Percentiles rank a stretch among this genome's conserved stretches.
Evolutionary conservation across 73 alveolate genomes (phyloP).

Genomic region (Diophrys sp.): DNA sequence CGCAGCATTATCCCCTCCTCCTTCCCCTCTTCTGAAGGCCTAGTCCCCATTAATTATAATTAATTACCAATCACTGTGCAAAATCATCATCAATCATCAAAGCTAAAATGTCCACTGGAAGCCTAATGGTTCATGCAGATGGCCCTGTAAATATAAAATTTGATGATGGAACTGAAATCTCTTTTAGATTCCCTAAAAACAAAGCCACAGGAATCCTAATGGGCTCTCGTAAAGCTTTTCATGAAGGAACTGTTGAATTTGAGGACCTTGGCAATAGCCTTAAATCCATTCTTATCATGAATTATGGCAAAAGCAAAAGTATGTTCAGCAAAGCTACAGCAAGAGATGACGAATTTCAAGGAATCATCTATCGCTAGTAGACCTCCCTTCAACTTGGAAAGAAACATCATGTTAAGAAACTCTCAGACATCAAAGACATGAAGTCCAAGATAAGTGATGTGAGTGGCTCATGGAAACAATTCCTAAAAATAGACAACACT

Average conservation of each 20-base stretch:
- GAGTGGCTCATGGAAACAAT: constrained; percentile 73
- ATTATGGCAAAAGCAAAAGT: constrained; percentile 8
- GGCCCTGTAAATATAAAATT: constrained; percentile 46
- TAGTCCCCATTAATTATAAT: too few species aligned
- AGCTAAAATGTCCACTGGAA: constrained; percentile 51
- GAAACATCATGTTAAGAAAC: constrained; percentile 13
- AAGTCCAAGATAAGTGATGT: constrained; percentile 50
- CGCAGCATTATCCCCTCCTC: too few species aligned
- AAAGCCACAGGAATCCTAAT: constrained; percentile 37
- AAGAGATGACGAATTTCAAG: constrained; percentile 24
- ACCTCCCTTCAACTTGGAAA: too few species aligned
- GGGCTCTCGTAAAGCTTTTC: constrained; percentile 23
- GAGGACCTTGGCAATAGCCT: constrained; percentile 42
- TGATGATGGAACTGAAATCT: constrained; percentile 31
- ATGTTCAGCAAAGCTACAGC: constrained; percentile 18
- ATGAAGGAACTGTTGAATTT: constrained; percentile 37
- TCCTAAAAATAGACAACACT: too few species aligned
- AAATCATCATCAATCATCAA: too few species aligned
- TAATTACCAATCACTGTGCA: too few species aligned
- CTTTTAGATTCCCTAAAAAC: constrained; percentile 28
- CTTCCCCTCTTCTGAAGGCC: too few species aligned
- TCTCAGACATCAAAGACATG: constrained; percentile 39
- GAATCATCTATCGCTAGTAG: constrained; percentile 32
- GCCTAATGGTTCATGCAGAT: constrained; percentile 47
- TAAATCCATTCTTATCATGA: constrained; percentile 28